Conservation (phyloP, 768 basidiomycete genomes). For the Mycena vulgaris region DNA sequence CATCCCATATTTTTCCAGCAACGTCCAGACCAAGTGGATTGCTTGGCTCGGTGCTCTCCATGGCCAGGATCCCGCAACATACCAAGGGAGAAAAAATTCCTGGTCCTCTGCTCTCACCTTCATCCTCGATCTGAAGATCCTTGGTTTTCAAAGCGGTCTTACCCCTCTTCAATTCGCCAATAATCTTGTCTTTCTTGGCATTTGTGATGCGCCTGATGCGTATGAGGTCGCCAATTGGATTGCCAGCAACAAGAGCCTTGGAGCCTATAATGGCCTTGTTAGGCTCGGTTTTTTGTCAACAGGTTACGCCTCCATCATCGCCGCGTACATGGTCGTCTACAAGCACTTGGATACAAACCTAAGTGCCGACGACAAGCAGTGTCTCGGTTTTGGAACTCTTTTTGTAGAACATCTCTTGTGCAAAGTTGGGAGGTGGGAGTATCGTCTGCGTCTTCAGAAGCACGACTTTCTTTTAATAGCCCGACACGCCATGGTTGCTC, state of each 20-base stretch:
- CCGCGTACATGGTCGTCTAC: no score
- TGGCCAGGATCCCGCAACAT: conserved; percentile 15
- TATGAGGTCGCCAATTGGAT: conserved; percentile 30
- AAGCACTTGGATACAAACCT: no score
- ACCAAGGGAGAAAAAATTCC: not conserved
- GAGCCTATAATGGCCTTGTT: conserved; percentile 31
- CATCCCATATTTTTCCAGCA: not conserved
- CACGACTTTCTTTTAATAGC: no score
- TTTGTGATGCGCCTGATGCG: conserved; percentile 8
- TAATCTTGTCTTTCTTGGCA: conserved; percentile 15
- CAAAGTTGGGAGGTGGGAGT: no score
- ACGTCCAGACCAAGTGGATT: not conserved
- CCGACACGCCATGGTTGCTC: no score
- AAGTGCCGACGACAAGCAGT: no score
- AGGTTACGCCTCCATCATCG: not conserved
- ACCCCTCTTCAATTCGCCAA: conserved; percentile 37
- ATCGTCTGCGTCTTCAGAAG: no score
- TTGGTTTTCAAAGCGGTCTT: conserved; percentile 30
- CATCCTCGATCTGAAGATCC: not conserved
- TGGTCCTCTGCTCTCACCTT: conserved; percentile 17
- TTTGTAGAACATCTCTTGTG: no score
- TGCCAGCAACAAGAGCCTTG: conserved; percentile 12
- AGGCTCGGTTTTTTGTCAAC: conserved; percentile 12
- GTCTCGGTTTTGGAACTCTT: no score
- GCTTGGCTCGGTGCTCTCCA: conserved; percentile 4